These are phyloP conservation scores for Phytophthora brassicae DNA, from an alignment of 352 stramenopile genomes.

Conservation along the genomic window DNA sequence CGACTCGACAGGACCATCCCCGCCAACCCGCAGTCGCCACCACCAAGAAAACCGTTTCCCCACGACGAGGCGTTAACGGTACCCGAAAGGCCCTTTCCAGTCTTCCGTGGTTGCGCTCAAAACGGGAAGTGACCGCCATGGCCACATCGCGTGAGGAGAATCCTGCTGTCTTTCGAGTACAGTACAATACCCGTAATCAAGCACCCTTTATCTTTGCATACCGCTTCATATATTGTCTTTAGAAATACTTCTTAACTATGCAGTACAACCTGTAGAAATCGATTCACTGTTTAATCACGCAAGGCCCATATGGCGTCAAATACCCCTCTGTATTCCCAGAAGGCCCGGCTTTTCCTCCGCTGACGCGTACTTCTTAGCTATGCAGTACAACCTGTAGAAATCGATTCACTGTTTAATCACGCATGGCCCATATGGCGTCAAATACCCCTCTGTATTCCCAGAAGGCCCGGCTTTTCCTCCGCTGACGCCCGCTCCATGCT, in stretches of 20 bases:
- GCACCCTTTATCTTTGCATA: too few species aligned
- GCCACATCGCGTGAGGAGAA: slow-evolving; percentile 8
- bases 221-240: too few species aligned
- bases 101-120: slow-evolving; percentile 4
- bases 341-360: slow-evolving; percentile 23
- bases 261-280: background rate
- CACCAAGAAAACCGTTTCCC: slow-evolving; percentile 22
- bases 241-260: too few species aligned
- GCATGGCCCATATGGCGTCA: background rate
- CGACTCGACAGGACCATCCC: slow-evolving; percentile 4
- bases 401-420: background rate
- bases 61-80: slow-evolving; percentile 4
- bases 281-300: background rate
- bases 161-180: background rate
- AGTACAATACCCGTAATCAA: too few species aligned
- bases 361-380: too few species aligned
- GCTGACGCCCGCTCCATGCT: slow-evolving; percentile 13
- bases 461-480: slow-evolving; percentile 25
- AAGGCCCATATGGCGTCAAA: background rate
- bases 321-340: background rate
- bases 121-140: background rate
- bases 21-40: too few species aligned
- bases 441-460: too few species aligned
- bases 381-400: too few species aligned
- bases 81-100: slow-evolving; percentile 5